These are phyloP conservation scores for Hymenochaete sp. DNA, from an alignment of 1,284 basidiomycete genomes.

Conservation along the genomic window DNA sequence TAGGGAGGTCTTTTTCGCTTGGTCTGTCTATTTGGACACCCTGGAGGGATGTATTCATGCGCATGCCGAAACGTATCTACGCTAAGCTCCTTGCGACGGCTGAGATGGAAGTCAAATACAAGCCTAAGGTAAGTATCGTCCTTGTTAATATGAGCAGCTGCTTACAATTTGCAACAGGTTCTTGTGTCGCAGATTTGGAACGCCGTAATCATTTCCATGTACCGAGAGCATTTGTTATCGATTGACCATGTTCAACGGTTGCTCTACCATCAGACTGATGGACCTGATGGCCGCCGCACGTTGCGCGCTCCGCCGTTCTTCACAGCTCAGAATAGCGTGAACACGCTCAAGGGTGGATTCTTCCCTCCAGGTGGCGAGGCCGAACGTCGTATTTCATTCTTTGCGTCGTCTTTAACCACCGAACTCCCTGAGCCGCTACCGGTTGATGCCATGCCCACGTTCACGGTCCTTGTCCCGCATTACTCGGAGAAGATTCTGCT, in stretches of 20 bases:
- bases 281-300: constrained; percentile 78
- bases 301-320: constrained; percentile 94
- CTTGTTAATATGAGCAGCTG: constrained; percentile 1
- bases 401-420: constrained; percentile 90
- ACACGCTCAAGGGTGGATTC: constrained; percentile 67
- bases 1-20: constrained; percentile 80
- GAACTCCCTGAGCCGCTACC: constrained; percentile 88
- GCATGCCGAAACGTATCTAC: constrained; percentile 92
- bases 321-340: constrained; percentile 75
- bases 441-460: constrained; percentile 95
- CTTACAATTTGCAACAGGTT: constrained; percentile 38
- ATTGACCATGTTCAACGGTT: constrained; percentile 93
- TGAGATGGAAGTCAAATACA: constrained; percentile 97
- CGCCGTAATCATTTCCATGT: constrained; percentile 97
- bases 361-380: constrained; percentile 93
- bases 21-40: constrained; percentile 96
- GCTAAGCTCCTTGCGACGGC: constrained; percentile 88
- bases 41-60: constrained; percentile 92
- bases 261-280: constrained; percentile 89
- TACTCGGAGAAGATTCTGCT: constrained; percentile 96
- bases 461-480: constrained; percentile 92
- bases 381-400: constrained; percentile 94
- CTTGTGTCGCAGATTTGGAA: constrained; percentile 98
- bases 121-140: constrained; percentile 64
- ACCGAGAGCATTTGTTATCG: constrained; percentile 89